These are phyloP conservation scores for Aspergillus sp. DNA, from an alignment of 2,329 filamentous ascomycete species.

Conservation along the genomic window DNA sequence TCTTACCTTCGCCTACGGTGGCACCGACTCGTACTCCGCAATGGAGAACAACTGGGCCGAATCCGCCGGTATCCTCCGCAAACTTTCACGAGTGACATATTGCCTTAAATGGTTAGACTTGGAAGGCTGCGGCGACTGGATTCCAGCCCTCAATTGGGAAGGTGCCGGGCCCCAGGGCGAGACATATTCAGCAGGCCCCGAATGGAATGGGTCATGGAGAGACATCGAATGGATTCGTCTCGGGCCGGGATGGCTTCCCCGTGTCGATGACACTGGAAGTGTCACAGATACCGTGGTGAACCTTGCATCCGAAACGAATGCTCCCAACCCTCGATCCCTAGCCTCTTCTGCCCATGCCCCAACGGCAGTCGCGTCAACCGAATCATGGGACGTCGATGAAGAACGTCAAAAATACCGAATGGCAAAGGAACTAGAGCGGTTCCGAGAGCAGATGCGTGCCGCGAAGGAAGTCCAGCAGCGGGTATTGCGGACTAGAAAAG, in stretches of 20 bases:
- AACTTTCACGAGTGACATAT: slow-evolving; percentile 56
- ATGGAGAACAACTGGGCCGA: slow-evolving; percentile 57
- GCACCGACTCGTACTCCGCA: slow-evolving; percentile 53
- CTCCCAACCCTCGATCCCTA: slow-evolving; percentile 13
- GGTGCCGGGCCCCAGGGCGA: slow-evolving; percentile 29
- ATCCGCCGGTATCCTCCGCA: slow-evolving; percentile 56
- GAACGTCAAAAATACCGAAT: slow-evolving; percentile 33
- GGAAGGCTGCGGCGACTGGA: slow-evolving; percentile 59
- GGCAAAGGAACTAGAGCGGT: slow-evolving; percentile 32
- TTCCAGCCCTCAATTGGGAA: slow-evolving; percentile 51
- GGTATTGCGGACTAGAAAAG: slow-evolving; percentile 31
- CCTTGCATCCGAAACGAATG: background rate
- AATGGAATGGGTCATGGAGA: slow-evolving; percentile 49
- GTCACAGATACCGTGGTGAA: background rate
- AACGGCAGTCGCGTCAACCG: background rate
- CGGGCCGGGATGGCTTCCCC: slow-evolving; percentile 42
- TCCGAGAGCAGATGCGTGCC: slow-evolving; percentile 25
- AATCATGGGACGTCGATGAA: slow-evolving; percentile 32
- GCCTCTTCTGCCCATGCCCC: slow-evolving; percentile 26
- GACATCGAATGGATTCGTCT: slow-evolving; percentile 44
- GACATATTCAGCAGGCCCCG: slow-evolving; percentile 34
- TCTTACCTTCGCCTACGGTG: slow-evolving; percentile 48
- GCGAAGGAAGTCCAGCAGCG: slow-evolving; percentile 33
- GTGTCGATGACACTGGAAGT: slow-evolving; percentile 17
- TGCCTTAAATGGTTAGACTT: slow-evolving; percentile 63